Evolutionary conservation across 345 rosid genomes (phyloP).

Genomic region (Pistacia integerrima): DNA sequence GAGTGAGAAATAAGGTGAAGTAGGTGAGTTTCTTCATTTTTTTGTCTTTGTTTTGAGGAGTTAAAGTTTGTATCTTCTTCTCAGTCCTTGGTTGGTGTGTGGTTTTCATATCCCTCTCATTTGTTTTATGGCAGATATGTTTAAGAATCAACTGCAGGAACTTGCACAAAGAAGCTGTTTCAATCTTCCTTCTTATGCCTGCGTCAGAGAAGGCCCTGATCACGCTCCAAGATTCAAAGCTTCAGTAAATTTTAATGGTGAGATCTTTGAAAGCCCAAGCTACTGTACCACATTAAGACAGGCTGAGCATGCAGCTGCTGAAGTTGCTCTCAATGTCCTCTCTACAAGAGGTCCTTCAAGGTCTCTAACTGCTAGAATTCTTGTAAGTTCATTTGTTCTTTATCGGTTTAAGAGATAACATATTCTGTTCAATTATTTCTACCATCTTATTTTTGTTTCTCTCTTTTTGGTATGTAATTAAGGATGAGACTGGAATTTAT

Average conservation of each 20-base stretch:
- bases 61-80: slow-evolving; percentile 11
- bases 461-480: slow-evolving; percentile 15
- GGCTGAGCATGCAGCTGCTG: slow-evolving; percentile 78
- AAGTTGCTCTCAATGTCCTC: slow-evolving; percentile 61
- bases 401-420: neutral
- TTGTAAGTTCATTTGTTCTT: slow-evolving; percentile 44
- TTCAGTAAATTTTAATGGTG: slow-evolving; percentile 75
- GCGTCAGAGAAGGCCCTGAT: slow-evolving; percentile 76
- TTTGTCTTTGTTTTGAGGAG: slow-evolving; percentile 15
- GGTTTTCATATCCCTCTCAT: no score
- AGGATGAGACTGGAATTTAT: slow-evolving; percentile 84
- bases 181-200: slow-evolving; percentile 70
- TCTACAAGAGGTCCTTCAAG: slow-evolving; percentile 65
- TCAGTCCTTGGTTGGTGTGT: neutral
- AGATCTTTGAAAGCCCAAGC: slow-evolving; percentile 61
- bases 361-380: slow-evolving; percentile 68
- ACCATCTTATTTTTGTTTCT: neutral
- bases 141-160: slow-evolving; percentile 74
- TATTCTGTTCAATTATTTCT: neutral
- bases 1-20: slow-evolving; percentile 30
- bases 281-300: slow-evolving; percentile 66
- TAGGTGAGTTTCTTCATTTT: slow-evolving; percentile 33
- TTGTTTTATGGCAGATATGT: slow-evolving; percentile 46
- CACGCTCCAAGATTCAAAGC: slow-evolving; percentile 86
- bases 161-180: slow-evolving; percentile 85